A percentile compares a stretch with the other conserved stretches of the same genome.
phyloP scores from a whole-genome alignment of 805 yeast species.

The Zygosaccharomyces bailii region DNA sequence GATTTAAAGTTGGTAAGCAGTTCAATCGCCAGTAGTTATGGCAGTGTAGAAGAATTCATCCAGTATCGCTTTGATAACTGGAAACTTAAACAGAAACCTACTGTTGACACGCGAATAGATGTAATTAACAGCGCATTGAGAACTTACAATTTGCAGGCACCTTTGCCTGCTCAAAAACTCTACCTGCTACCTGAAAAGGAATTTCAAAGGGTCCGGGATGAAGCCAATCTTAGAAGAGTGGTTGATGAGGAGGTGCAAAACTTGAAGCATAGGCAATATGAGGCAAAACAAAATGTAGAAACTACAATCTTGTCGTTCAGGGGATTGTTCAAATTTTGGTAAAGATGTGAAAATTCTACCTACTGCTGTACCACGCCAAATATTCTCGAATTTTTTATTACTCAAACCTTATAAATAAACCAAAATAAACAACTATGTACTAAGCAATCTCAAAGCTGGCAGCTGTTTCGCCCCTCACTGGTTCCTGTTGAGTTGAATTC shows the following conservation, averaged over 20 bases:
- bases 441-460: slow-evolving; percentile 5
- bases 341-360: too few relatives aligned
- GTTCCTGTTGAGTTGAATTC: background rate
- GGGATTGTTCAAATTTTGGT: slow-evolving; percentile 12
- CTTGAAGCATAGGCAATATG: background rate
- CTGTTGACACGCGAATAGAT: slow-evolving; percentile 37
- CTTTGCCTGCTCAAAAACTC: slow-evolving; percentile 54
- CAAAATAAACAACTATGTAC: background rate
- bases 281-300: background rate
- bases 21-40: slow-evolving; percentile 18
- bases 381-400: too few relatives aligned
- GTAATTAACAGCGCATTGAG: slow-evolving; percentile 49
- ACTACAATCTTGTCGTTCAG: background rate
- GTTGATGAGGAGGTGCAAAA: slow-evolving; percentile 7
- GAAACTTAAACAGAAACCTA: slow-evolving; percentile 36
- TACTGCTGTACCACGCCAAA: too few relatives aligned
- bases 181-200: slow-evolving; percentile 48
- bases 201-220: slow-evolving; percentile 37
- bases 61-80: slow-evolving; percentile 33
- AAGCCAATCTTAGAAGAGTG: slow-evolving; percentile 29
- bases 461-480: background rate
- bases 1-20: slow-evolving; percentile 13
- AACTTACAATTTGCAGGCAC: slow-evolving; percentile 63
- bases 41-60: slow-evolving; percentile 20
- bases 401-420: slow-evolving; percentile 1